Evolutionary conservation across 345 rosid genomes (phyloP).

Genomic region (Garcia nutans): DNA sequence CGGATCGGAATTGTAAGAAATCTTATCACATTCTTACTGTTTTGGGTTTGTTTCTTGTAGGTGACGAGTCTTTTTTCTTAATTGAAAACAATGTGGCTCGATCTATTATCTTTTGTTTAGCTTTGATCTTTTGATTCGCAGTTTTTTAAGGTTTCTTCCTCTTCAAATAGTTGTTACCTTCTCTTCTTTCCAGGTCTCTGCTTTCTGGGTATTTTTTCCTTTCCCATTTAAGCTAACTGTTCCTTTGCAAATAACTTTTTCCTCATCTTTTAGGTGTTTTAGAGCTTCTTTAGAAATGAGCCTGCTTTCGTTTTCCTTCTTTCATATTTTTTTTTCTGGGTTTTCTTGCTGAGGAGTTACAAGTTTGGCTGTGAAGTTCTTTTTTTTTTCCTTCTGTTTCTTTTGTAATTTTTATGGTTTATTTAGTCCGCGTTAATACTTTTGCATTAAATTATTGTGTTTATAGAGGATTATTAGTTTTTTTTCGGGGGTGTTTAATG

Average conservation of each 20-base stretch:
- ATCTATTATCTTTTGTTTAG: conserved; percentile 20
- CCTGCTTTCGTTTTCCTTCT: background rate
- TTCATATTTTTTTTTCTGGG: background rate
- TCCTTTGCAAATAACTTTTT: background rate
- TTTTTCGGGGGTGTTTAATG: background rate
- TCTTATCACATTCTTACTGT: conserved; percentile 20
- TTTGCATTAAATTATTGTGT: conserved; percentile 10
- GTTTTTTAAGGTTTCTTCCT: conserved; percentile 2
- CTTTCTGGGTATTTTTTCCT: background rate
- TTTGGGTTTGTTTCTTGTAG: conserved; percentile 3
- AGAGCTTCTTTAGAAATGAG: conserved; percentile 5
- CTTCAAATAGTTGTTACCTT: background rate
- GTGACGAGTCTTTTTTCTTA: conserved; percentile 1
- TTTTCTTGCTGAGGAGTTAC: background rate
- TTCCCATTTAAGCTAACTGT: background rate
- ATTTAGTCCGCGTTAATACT: background rate
- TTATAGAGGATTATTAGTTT: background rate
- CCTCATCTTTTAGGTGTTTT: background rate
- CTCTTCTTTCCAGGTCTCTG: background rate
- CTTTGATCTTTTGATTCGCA: conserved; percentile 8
- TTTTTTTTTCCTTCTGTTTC: background rate
- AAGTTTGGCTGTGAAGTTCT: conserved; percentile 2
- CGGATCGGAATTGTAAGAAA: conserved; percentile 40
- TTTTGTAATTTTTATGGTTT: background rate
- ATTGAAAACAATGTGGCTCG: conserved; percentile 26